These are phyloP conservation scores for Trypanosoma scelopori DNA, from an alignment of 208 protist genomes.

Conservation along the genomic window DNA sequence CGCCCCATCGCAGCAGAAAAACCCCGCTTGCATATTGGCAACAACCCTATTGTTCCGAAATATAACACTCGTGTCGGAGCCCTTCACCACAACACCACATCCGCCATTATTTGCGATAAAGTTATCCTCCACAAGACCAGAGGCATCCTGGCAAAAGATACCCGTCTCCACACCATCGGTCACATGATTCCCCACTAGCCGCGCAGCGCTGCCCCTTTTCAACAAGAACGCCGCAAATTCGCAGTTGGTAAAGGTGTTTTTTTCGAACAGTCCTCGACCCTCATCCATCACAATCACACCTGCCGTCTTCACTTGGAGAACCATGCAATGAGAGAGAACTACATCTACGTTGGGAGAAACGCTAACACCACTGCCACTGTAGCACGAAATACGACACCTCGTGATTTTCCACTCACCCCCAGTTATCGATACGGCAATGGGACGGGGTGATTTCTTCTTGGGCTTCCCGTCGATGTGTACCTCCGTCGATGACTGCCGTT, in stretches of 20 bases:
- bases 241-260: conserved; percentile 74
- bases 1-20: conserved; percentile 79
- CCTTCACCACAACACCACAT: conserved; percentile 81
- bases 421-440: conserved; percentile 56
- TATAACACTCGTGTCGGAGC: conserved; percentile 43
- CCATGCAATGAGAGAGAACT: conserved; percentile 70
- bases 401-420: conserved; percentile 73
- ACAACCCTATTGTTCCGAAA: conserved; percentile 70
- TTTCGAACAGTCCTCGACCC: conserved; percentile 64
- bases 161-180: conserved; percentile 69
- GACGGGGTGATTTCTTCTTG: conserved; percentile 51
- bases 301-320: conserved; percentile 73
- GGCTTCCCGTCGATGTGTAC: not conserved
- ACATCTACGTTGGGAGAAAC: conserved; percentile 50
- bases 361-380: conserved; percentile 64
- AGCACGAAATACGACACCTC: conserved; percentile 73
- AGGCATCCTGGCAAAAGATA: conserved; percentile 84
- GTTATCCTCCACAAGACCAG: conserved; percentile 77
- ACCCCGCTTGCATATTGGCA: conserved; percentile 71
- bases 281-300: conserved; percentile 71
- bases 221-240: conserved; percentile 83
- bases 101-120: conserved; percentile 74
- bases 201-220: conserved; percentile 50
- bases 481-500: conserved; percentile 16
- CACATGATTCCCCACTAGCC: conserved; percentile 67